Percentiles rank a stretch among this genome's conserved stretches.
Conservation (phyloP, 495 filamentous ascomycete genomes). For the Stereocaulon alpinum region DNA sequence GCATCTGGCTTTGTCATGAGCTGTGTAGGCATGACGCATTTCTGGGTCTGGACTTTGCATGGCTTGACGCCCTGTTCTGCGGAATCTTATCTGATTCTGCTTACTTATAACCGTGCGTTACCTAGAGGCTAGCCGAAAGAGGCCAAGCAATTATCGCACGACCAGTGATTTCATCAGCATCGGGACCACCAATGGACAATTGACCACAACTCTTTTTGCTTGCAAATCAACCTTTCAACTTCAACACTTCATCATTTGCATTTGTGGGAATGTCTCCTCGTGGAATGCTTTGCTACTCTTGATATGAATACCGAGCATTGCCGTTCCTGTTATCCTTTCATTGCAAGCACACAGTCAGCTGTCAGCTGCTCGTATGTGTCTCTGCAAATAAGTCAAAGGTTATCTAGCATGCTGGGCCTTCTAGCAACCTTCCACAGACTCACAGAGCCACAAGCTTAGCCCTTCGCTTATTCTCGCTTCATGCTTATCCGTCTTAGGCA, state of each 20-base stretch:
- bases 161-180: neutral
- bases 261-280: neutral
- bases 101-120: neutral
- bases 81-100: constrained; percentile 1
- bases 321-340: neutral
- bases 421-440: constrained; percentile 2
- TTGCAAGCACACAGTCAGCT: neutral
- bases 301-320: too few relatives aligned
- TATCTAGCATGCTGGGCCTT: constrained; percentile 2
- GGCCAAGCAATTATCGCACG: neutral
- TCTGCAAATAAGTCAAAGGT: neutral
- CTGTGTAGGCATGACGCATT: neutral
- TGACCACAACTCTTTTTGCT: neutral
- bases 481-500: neutral
- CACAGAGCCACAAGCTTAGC: neutral
- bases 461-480: neutral
- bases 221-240: neutral
- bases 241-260: neutral
- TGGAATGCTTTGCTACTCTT: neutral
- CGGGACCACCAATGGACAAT: neutral
- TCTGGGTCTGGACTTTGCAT: neutral
- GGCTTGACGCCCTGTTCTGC: neutral
- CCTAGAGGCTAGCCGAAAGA: neutral
- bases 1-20: neutral
- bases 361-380: neutral